Conservation (phyloP, 2,329 filamentous ascomycete genomes). For the Moelleriella libera region DNA sequence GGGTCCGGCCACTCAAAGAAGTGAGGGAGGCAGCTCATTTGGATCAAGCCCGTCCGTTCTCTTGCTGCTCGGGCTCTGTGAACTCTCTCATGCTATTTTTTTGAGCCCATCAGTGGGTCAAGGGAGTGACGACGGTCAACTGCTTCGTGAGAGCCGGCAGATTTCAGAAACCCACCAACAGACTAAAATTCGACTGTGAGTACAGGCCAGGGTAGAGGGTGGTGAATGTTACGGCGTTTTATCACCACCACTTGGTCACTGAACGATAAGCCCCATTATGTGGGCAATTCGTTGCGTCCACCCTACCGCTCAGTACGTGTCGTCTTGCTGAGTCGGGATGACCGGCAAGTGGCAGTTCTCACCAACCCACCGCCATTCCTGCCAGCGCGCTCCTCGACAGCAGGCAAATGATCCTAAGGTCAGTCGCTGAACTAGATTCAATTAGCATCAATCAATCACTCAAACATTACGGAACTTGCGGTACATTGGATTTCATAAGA, state of each 20-base stretch:
- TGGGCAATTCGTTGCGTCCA: background rate
- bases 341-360: background rate
- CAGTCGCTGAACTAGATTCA: background rate
- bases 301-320: background rate
- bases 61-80: background rate
- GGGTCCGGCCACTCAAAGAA: background rate
- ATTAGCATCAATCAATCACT: background rate
- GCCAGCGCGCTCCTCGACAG: background rate
- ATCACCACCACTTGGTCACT: background rate
- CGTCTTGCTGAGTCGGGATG: background rate
- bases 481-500: background rate
- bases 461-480: background rate
- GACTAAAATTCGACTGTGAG: background rate
- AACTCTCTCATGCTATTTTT: background rate
- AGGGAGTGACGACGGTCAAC: background rate
- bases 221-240: background rate
- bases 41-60: background rate
- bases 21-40: background rate
- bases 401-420: background rate
- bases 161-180: background rate
- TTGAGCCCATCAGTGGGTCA: background rate
- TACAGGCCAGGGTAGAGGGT: background rate
- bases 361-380: background rate
- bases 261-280: background rate
- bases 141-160: background rate